Evolutionary conservation across 2,329 filamentous ascomycete species (phyloP).

Genomic region (Beauveria brongniartii): DNA sequence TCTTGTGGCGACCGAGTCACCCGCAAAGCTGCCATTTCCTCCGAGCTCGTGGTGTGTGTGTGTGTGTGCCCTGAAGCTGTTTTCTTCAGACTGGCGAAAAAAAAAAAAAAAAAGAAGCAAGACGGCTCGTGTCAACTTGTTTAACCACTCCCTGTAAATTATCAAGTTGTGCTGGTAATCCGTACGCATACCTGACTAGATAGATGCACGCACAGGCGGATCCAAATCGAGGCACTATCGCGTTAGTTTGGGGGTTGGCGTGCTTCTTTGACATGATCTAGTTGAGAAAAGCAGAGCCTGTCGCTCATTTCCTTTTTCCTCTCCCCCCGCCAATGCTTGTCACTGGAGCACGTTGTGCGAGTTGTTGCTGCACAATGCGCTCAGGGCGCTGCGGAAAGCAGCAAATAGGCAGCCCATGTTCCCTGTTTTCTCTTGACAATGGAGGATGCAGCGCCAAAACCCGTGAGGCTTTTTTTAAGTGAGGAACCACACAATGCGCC

Average conservation of each 20-base stretch:
- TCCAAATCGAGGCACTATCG: neutral
- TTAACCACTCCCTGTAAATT: no score
- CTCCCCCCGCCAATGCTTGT: neutral
- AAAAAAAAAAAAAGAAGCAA: no score
- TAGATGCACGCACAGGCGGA: neutral
- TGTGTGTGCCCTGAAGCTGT: no score
- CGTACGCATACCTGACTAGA: neutral
- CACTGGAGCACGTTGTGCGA: neutral
- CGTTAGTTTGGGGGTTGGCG: neutral
- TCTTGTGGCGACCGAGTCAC: neutral
- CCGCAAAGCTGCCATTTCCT: neutral
- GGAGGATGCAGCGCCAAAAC: neutral
- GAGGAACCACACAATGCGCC: constrained; percentile 8
- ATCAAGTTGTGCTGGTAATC: no score
- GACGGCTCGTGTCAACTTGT: no score
- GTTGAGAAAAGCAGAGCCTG: neutral
- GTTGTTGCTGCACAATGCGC: neutral
- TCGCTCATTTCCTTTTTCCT: neutral
- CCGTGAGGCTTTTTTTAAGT: neutral
- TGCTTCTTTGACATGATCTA: neutral
- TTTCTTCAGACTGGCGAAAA: no score
- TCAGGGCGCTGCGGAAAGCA: neutral
- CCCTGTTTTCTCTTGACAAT: neutral
- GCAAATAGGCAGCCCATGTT: neutral
- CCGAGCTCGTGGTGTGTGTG: neutral